phyloP scores from a whole-genome alignment of 495 filamentous ascomycete species.

The Penicillium fimorum region DNA sequence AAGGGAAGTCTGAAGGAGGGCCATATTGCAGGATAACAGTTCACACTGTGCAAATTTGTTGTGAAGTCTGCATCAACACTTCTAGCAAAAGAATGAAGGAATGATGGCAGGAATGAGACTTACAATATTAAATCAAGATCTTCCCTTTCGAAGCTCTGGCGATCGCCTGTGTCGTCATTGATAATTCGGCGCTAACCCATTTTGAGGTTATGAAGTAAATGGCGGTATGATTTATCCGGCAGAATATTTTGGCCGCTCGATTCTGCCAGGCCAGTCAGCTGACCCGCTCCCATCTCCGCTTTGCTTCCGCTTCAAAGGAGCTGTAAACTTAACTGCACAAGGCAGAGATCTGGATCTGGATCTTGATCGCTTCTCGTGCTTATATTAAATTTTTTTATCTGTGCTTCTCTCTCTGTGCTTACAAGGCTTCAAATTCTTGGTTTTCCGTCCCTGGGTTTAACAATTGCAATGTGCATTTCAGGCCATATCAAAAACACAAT shows the following conservation, averaged over 20 bases:
- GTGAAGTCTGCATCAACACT: neutral
- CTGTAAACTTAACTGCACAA: conserved; percentile 6
- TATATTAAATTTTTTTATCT: neutral
- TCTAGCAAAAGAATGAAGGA: neutral
- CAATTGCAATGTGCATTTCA: conserved; percentile 14
- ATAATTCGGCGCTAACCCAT: neutral
- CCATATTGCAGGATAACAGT: conserved; percentile 44
- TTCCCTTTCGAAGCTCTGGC: conserved; percentile 1
- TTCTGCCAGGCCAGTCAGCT: conserved; percentile 7
- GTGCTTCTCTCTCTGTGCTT: neutral
- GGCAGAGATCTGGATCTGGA: conserved; percentile 3
- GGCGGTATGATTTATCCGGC: neutral
- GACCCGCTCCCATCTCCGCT: neutral
- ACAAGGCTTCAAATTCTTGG: neutral
- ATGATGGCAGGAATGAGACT: neutral
- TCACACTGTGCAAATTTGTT: conserved; percentile 1
- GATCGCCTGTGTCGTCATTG: conserved; percentile 14
- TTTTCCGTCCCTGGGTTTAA: neutral
- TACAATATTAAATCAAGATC: neutral
- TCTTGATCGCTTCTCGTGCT: neutral
- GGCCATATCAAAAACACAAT: conserved; percentile 16
- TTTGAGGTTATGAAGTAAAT: neutral
- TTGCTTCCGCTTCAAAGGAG: conserved; percentile 8
- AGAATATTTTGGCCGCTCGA: neutral
- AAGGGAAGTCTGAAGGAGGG: conserved; percentile 74